These are phyloP conservation scores for Fusarium sp. DNA, from an alignment of 2,329 filamentous ascomycete genomes.

Conservation along the genomic window DNA sequence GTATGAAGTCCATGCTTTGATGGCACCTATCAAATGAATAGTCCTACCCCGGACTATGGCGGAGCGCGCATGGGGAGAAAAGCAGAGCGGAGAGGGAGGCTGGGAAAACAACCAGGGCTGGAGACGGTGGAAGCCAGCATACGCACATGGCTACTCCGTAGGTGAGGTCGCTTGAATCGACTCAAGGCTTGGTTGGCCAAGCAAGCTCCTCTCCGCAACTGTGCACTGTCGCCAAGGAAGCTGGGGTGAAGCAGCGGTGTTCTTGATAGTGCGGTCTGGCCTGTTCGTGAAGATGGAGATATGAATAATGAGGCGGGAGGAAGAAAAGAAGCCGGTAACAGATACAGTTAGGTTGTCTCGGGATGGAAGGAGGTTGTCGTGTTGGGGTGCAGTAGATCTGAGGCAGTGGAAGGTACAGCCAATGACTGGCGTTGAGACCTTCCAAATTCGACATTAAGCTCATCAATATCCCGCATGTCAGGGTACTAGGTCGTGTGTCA, in stretches of 20 bases:
- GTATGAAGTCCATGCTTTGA: slow-evolving; percentile 22
- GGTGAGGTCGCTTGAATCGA: slow-evolving; percentile 29
- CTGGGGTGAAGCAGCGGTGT: slow-evolving; percentile 26
- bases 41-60: slow-evolving; percentile 39
- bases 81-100: slow-evolving; percentile 12
- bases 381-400: slow-evolving; percentile 23
- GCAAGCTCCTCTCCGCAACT: slow-evolving; percentile 30
- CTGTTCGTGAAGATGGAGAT: slow-evolving; percentile 5
- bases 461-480: slow-evolving; percentile 33
- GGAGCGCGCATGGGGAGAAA: slow-evolving; percentile 24
- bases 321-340: slow-evolving; percentile 12
- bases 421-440: slow-evolving; percentile 31
- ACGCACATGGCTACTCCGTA: slow-evolving; percentile 21
- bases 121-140: slow-evolving; percentile 3
- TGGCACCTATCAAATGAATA: slow-evolving; percentile 21
- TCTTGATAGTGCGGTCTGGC: slow-evolving; percentile 19
- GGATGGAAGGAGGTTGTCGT: slow-evolving; percentile 10
- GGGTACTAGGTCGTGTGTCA: slow-evolving; percentile 10
- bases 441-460: slow-evolving; percentile 42
- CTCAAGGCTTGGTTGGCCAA: slow-evolving; percentile 19
- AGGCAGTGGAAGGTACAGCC: slow-evolving; percentile 19
- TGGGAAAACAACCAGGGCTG: slow-evolving; percentile 24
- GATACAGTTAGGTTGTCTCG: not conserved
- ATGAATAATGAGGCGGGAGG: slow-evolving; percentile 18
- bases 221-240: slow-evolving; percentile 40